Base-by-base conservation (phyloP, 345 rosid species). In the Syzygium aromaticum region DNA sequence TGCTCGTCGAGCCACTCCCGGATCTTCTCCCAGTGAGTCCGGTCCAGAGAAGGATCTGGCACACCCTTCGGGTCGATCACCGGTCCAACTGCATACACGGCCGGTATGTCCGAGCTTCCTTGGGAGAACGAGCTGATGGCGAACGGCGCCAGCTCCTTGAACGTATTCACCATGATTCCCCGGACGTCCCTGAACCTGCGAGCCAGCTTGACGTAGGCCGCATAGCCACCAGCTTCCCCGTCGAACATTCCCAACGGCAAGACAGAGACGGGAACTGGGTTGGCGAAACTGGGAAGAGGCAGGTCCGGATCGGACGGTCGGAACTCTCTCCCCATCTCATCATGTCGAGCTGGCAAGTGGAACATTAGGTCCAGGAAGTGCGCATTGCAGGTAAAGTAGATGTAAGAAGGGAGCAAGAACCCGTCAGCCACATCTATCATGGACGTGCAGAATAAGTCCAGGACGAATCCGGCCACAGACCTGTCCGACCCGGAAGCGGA, bases 1-100 rank as follows among this genome's bases (percentile, higher is more conserved):
- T 93, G 92, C 40, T 88, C 88, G 28, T 92, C 92, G 1, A 95
- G 93, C 96, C 97, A 94, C 80, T 17, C 86, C 85, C 91, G 52
- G 88, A 92, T 86, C 85, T 84, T 59, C 5, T 84, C 56, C 40
- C 84, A 64, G 9, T 85, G 84, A 19, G 89, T 87, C 52, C 84
- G 16, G 19, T 91, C 91, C 40, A 54, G 86, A 15, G 90, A 88
- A 1, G 89, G 87, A 25, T 90, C 88, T 0, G 89, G 88, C 64
- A 83, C 46, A 19, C 85, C 88, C 56, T 87, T 46, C 11, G 4
- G 86, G 59, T 87, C 85, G 40, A 87, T 27, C 56, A 87, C 80
- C 57, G 88, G 88, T 67, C 95, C 95, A 52, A 93, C 91, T 0
- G 92, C 87, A 8, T 90, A 92, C 85, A 95, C 67, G 12, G 90